These are phyloP conservation scores for Hypoxylon fragiforme DNA, from an alignment of 495 filamentous ascomycete genomes.

Conservation along the genomic window DNA sequence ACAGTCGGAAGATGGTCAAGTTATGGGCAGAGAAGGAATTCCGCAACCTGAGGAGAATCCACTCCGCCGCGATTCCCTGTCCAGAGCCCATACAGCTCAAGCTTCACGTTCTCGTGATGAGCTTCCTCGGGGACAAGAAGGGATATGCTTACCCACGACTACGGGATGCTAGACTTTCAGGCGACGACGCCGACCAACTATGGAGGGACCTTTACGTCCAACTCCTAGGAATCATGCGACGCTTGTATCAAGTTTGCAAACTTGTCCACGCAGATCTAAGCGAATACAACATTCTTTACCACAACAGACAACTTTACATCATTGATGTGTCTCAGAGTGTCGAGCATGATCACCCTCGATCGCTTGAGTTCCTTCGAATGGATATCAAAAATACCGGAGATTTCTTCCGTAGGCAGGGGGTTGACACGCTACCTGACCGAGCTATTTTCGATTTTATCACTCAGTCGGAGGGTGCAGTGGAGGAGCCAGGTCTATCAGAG, in stretches of 20 bases:
- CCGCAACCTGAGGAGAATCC: conserved; percentile 83
- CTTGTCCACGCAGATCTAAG: conserved; percentile 95
- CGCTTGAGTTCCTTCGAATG: conserved; percentile 91
- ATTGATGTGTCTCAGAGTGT: conserved; percentile 98
- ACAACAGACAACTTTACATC: conserved; percentile 80
- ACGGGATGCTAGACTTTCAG: conserved; percentile 50
- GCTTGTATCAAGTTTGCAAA: conserved; percentile 84
- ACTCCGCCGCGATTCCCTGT: conserved; percentile 81
- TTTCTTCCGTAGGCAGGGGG: conserved; percentile 84
- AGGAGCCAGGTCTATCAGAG: conserved; percentile 49
- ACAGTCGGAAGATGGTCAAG: conserved; percentile 93
- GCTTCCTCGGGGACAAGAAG: conserved; percentile 83
- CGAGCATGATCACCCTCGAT: conserved; percentile 91
- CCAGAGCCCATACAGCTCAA: conserved; percentile 88
- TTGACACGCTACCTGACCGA: conserved; percentile 74
- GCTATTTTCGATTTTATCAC: conserved; percentile 80
- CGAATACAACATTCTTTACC: conserved; percentile 95
- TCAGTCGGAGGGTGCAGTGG: conserved; percentile 52
- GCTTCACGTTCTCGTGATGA: conserved; percentile 90
- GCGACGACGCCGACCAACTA: conserved; percentile 65
- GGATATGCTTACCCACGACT: conserved; percentile 85
- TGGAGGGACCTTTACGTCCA: conserved; percentile 82
- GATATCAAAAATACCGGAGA: conserved; percentile 95
- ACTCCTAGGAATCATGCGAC: conserved; percentile 83
- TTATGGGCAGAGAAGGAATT: conserved; percentile 99